Evolutionary conservation across 176 grass and related monocot genomes (phyloP).

Genomic region (Aegilops umbellulata): DNA sequence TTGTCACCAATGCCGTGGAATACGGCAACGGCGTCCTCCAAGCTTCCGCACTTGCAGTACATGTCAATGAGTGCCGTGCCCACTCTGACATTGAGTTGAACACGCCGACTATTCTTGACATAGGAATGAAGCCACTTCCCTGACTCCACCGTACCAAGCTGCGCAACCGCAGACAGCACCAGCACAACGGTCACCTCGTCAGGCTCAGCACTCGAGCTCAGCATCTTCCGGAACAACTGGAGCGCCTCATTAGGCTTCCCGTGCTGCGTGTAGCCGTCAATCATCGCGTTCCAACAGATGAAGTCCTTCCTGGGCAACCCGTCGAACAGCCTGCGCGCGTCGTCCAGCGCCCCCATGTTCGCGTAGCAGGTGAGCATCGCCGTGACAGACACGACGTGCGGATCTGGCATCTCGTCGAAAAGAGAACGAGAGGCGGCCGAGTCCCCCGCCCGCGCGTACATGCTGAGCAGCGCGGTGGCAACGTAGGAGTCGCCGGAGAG

Average conservation of each 20-base stretch:
- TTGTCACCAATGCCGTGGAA: constrained; percentile 53
- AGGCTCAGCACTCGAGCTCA: constrained; percentile 40
- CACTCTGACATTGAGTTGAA: constrained; percentile 62
- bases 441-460: constrained; percentile 79
- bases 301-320: constrained; percentile 47
- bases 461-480: constrained; percentile 77
- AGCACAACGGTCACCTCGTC: constrained; percentile 65
- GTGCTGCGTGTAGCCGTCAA: constrained; percentile 86
- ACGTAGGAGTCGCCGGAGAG: constrained; percentile 64
- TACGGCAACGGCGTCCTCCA: constrained; percentile 73
- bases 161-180: constrained; percentile 63
- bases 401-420: constrained; percentile 67
- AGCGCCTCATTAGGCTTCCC: constrained; percentile 58
- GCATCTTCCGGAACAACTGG: constrained; percentile 69
- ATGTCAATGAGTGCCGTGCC: constrained; percentile 87
- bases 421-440: constrained; percentile 59
- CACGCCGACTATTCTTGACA: constrained; percentile 35
- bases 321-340: constrained; percentile 72
- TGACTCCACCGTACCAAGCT: constrained; percentile 50
- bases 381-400: constrained; percentile 65
- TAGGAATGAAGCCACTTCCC: constrained; percentile 90
- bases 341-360: constrained; percentile 53
- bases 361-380: constrained; percentile 91
- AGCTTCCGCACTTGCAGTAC: constrained; percentile 89
- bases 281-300: constrained; percentile 95